Conservation (phyloP, 345 rosid species). For the Lumnitzera littorea region DNA sequence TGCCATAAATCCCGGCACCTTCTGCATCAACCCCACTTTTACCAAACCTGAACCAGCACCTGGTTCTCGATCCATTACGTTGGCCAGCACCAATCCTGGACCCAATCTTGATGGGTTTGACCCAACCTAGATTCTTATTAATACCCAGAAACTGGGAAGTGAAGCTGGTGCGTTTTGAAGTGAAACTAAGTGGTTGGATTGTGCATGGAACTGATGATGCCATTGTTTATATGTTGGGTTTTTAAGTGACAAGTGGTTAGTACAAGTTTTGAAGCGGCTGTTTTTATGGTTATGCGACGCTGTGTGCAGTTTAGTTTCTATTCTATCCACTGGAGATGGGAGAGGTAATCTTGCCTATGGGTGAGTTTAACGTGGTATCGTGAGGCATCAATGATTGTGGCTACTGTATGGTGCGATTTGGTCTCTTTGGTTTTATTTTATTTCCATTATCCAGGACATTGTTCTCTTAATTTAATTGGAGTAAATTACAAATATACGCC, state of each 20-base stretch:
- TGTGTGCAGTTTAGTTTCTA: no score
- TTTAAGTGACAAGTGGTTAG: background rate
- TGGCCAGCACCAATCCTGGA: conserved; percentile 28
- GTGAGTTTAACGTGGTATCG: no score
- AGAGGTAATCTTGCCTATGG: no score
- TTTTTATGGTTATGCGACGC: background rate
- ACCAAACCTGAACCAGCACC: conserved; percentile 87
- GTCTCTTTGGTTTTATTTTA: no score
- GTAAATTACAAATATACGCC: no score
- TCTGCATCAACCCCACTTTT: conserved; percentile 91
- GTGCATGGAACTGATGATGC: conserved; percentile 20
- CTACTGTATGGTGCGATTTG: no score
- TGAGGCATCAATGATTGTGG: no score
- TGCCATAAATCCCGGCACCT: conserved; percentile 92
- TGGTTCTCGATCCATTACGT: conserved; percentile 45
- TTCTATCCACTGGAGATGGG: no score
- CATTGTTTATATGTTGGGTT: background rate
- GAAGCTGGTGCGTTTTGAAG: conserved; percentile 28
- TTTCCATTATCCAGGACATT: no score
- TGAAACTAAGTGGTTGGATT: conserved; percentile 15
- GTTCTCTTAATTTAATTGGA: no score
- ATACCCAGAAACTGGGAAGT: conserved; percentile 52
- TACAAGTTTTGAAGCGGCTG: background rate
- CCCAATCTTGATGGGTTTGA: conserved; percentile 39
- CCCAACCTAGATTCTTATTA: conserved; percentile 18